Percentiles rank a stretch among this genome's conserved stretches.
These are phyloP conservation scores for Metarhizium album DNA, from an alignment of 2,329 filamentous ascomycete genomes.

Conservation along the genomic window DNA sequence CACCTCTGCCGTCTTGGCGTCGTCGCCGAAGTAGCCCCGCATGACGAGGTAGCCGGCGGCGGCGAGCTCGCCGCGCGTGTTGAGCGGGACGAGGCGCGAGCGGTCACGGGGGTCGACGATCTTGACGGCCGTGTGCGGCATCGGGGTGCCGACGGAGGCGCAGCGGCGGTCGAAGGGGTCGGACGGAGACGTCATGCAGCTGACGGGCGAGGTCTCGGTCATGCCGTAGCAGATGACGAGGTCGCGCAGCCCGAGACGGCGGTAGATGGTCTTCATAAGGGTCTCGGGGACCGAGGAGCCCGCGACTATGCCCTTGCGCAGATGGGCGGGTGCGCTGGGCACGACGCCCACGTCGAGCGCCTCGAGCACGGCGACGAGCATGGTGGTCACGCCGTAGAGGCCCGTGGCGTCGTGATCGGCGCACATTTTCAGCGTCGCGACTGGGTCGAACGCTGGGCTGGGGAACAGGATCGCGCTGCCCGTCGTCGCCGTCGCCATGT, in stretches of 20 bases:
- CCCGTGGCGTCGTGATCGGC: conserved; percentile 45
- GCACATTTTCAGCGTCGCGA: conserved; percentile 52
- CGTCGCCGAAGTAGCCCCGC: conserved; percentile 82
- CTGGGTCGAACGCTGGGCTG: conserved; percentile 74
- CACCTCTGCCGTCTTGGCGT: conserved; percentile 56
- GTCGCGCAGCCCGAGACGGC: conserved; percentile 63
- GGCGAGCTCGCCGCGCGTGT: conserved; percentile 68
- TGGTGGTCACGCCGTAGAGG: conserved; percentile 85
- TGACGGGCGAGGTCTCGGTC: conserved; percentile 77
- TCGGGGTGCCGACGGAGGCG: conserved; percentile 63
- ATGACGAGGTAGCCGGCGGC: conserved; percentile 80
- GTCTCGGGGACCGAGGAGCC: conserved; percentile 76
- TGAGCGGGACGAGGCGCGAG: conserved; percentile 46
- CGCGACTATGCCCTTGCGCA: conserved; percentile 86
- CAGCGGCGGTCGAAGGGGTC: conserved; percentile 67
- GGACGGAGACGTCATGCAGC: conserved; percentile 69
- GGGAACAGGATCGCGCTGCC: conserved; percentile 78
- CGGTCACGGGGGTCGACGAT: conserved; percentile 61
- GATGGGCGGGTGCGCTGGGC: conserved; percentile 16
- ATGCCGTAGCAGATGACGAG: conserved; percentile 94
- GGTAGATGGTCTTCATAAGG: conserved; percentile 68
- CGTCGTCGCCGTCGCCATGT: conserved; percentile 82
- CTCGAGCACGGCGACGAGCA: conserved; percentile 84
- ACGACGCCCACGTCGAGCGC: conserved; percentile 43
- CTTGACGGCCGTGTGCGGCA: conserved; percentile 72